A percentile compares a stretch with the other conserved stretches of the same genome.
phyloP scores from a whole-genome alignment of 2,329 filamentous ascomycete genomes.

The Dothistroma pini region DNA sequence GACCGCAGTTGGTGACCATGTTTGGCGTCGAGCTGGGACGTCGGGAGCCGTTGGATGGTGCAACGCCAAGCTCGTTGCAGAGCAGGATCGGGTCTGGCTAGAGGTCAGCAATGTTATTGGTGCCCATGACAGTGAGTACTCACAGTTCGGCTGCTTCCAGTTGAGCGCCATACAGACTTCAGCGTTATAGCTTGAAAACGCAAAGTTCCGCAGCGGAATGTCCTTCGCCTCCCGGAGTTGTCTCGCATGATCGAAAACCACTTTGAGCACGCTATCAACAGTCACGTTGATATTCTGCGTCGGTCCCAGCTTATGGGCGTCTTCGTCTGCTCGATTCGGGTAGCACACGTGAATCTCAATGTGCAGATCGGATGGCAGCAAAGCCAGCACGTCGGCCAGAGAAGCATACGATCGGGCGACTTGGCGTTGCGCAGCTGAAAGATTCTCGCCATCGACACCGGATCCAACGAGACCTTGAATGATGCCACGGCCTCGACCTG shows the following conservation, averaged over 20 bases:
- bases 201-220: slow-evolving; percentile 76
- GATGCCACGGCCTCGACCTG: slow-evolving; percentile 25
- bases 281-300: slow-evolving; percentile 80
- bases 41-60: slow-evolving; percentile 13
- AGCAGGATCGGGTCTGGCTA: slow-evolving; percentile 76
- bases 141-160: slow-evolving; percentile 98
- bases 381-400: slow-evolving; percentile 68
- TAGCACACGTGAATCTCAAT: slow-evolving; percentile 92
- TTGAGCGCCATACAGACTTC: slow-evolving; percentile 91
- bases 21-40: slow-evolving; percentile 6
- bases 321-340: slow-evolving; percentile 71
- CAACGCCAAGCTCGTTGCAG: slow-evolving; percentile 72
- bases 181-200: slow-evolving; percentile 91
- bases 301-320: slow-evolving; percentile 64
- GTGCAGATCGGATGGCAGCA: slow-evolving; percentile 75
- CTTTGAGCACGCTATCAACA: slow-evolving; percentile 75
- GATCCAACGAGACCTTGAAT: slow-evolving; percentile 29
- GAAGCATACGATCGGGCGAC: slow-evolving; percentile 72
- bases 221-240: slow-evolving; percentile 61
- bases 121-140: slow-evolving; percentile 32
- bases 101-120: not conserved
- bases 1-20: slow-evolving; percentile 58
- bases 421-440: slow-evolving; percentile 66
- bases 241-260: slow-evolving; percentile 89
- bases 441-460: slow-evolving; percentile 36